phyloP scores from a whole-genome alignment of 2,329 filamentous ascomycete species.

The Aspergillus felis region DNA sequence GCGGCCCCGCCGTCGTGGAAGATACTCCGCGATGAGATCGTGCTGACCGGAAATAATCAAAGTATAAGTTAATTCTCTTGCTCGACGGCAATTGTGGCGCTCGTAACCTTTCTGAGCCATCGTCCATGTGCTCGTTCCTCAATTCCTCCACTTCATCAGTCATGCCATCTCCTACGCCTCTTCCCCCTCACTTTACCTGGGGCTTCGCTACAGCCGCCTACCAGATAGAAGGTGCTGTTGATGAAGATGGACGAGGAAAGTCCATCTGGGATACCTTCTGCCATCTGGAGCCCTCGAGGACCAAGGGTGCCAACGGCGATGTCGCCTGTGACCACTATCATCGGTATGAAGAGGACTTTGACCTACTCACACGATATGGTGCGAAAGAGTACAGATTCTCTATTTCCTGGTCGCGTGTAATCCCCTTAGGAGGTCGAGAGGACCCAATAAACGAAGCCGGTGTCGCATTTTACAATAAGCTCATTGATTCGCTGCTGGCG shows the following conservation, averaged over 20 bases:
- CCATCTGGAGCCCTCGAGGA: slow-evolving; percentile 27
- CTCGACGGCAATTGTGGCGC: not conserved
- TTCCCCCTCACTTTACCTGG: slow-evolving; percentile 32
- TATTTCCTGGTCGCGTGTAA: slow-evolving; percentile 45
- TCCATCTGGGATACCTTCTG: slow-evolving; percentile 37
- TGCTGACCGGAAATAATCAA: not conserved
- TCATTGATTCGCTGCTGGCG: slow-evolving; percentile 39
- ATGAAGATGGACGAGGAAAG: slow-evolving; percentile 34
- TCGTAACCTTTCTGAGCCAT: not conserved
- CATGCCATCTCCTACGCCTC: not conserved
- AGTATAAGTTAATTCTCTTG: not conserved
- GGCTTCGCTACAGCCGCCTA: slow-evolving; percentile 38
- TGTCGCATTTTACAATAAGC: slow-evolving; percentile 43
- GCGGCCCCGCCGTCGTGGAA: no score
- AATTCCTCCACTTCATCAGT: not conserved
- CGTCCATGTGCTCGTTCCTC: not conserved
- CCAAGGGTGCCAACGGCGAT: slow-evolving; percentile 41
- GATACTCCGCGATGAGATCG: not conserved
- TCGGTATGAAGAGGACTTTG: slow-evolving; percentile 42
- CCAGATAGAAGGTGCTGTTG: slow-evolving; percentile 41
- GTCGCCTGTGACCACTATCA: slow-evolving; percentile 47
- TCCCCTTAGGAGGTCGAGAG: slow-evolving; percentile 40
- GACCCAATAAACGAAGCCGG: slow-evolving; percentile 42
- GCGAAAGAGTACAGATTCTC: slow-evolving; percentile 36
- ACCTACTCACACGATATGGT: slow-evolving; percentile 22